phyloP scores from a whole-genome alignment of 1,284 basidiomycete species.

The Phellinidium pouzarii region DNA sequence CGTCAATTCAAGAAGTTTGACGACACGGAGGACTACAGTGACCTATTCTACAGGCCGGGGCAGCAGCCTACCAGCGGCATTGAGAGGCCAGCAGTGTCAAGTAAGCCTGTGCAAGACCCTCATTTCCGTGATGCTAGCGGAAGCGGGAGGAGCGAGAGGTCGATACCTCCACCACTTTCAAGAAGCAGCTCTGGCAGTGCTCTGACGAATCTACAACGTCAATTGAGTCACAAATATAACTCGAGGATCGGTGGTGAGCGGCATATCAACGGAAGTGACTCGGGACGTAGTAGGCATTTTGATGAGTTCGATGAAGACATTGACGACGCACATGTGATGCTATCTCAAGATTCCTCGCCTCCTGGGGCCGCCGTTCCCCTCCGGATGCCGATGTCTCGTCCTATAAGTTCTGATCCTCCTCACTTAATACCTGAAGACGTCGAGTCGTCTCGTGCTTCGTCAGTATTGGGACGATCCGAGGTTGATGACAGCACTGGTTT shows the following conservation, averaged over 20 bases:
- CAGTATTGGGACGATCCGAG: conserved; percentile 39
- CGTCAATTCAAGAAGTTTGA: conserved; percentile 17
- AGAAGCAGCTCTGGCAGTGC: conserved; percentile 38
- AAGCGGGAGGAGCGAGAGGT: conserved; percentile 17
- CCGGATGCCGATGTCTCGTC: conserved; percentile 27
- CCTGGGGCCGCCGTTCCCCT: conserved; percentile 26
- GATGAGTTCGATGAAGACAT: conserved; percentile 20
- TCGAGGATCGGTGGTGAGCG: conserved; percentile 22
- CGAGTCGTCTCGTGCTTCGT: conserved; percentile 48
- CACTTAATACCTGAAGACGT: conserved; percentile 59
- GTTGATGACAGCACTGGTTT: conserved; percentile 35
- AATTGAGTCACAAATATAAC: conserved; percentile 47
- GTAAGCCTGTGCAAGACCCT: neutral
- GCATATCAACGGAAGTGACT: conserved; percentile 32
- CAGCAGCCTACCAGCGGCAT: conserved; percentile 1
- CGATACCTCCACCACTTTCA: conserved; percentile 1
- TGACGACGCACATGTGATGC: conserved; percentile 17
- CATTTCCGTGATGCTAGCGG: conserved; percentile 10
- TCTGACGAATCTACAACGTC: conserved; percentile 53
- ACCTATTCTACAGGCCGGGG: conserved; percentile 19
- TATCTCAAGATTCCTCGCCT: conserved; percentile 13
- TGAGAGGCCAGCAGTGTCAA: conserved; percentile 4
- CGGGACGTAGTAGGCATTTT: conserved; percentile 25
- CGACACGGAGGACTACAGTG: conserved; percentile 17
- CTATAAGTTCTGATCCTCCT: conserved; percentile 23